Conservation (phyloP, 139 green algal species). For the Closterium sp. region DNA sequence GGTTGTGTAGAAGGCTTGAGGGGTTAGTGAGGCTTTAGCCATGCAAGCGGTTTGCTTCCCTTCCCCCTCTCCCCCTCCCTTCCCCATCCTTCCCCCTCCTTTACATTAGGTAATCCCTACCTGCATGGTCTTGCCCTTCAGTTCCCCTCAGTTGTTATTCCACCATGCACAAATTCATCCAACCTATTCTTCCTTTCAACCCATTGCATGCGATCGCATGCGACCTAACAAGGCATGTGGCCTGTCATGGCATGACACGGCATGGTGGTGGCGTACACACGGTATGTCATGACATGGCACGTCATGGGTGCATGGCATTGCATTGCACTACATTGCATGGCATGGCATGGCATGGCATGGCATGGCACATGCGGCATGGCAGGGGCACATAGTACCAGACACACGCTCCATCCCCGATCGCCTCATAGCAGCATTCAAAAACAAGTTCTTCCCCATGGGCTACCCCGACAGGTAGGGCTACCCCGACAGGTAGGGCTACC, state of each 20-base stretch:
- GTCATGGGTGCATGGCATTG: neutral
- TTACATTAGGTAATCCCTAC: too few relatives aligned
- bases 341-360: neutral
- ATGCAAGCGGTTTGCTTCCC: too few relatives aligned
- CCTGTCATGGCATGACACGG: neutral
- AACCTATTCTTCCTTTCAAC: neutral
- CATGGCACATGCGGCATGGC: neutral
- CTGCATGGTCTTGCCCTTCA: too few relatives aligned
- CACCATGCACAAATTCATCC: neutral
- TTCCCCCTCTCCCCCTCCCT: too few relatives aligned
- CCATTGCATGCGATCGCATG: neutral
- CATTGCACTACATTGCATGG: neutral
- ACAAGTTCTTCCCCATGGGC: conserved; percentile 24
- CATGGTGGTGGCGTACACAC: neutral
- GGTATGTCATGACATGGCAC: neutral
- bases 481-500: neutral
- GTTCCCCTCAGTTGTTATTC: neutral
- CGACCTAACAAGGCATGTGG: neutral
- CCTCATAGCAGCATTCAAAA: conserved; percentile 18
- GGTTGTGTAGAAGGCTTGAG: neutral
- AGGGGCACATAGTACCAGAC: conserved; percentile 3
- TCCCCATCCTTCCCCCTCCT: too few relatives aligned
- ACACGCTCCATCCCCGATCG: conserved; percentile 4
- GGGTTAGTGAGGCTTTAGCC: neutral
- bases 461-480: conserved; percentile 27